phyloP scores from a whole-genome alignment of 805 yeast species.

The Komagataella pastoris region DNA sequence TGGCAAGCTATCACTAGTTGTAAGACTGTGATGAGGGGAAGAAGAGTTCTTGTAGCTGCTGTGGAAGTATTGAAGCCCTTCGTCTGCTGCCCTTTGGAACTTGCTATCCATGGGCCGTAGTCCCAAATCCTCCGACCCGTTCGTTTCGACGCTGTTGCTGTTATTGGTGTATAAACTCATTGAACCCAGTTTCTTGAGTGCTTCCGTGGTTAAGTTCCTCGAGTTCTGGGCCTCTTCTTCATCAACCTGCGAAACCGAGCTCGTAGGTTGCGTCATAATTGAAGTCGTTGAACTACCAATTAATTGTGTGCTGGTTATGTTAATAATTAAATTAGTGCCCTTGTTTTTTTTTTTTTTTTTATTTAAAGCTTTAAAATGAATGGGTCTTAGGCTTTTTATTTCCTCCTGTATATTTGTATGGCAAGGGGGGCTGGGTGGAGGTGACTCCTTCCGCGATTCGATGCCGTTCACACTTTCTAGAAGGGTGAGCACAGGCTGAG shows the following conservation, averaged over 20 bases:
- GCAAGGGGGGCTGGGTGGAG: neutral
- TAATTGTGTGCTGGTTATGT: neutral
- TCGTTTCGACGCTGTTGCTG: conserved; percentile 1
- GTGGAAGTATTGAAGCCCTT: conserved; percentile 10
- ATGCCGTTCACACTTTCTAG: neutral
- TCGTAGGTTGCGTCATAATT: neutral
- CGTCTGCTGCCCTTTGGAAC: conserved; percentile 17
- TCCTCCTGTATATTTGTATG: neutral
- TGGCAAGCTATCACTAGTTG: neutral
- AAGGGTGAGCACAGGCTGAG: neutral
- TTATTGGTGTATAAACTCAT: neutral
- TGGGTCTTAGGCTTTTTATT: neutral
- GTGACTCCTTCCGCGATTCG: neutral
- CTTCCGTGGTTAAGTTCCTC: conserved; percentile 1
- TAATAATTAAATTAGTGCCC: neutral
- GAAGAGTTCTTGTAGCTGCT: conserved; percentile 1
- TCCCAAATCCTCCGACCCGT: conserved; percentile 8
- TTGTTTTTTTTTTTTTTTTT: neutral
- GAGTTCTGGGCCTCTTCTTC: neutral
- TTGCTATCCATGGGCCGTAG: conserved; percentile 19
- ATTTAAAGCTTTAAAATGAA: neutral
- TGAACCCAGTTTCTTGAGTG: conserved; percentile 1
- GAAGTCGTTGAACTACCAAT: neutral
- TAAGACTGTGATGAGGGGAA: neutral
- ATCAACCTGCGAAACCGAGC: neutral